Conservation (phyloP, 208 protist species). For the Dictyostelium gargantuum region DNA sequence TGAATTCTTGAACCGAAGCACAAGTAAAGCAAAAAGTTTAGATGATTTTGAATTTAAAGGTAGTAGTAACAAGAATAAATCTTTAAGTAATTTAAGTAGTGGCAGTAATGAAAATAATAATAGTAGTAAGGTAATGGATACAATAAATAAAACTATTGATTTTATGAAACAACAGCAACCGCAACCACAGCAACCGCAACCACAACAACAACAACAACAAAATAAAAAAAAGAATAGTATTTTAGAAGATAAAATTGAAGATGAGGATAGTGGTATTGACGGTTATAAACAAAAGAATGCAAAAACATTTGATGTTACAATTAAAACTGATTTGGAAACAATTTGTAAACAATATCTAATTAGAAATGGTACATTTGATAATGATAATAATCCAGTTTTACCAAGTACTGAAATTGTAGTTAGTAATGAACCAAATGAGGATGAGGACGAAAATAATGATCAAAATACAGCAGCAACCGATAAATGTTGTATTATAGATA, state of each 20-base stretch:
- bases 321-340: not conserved
- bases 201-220: not conserved
- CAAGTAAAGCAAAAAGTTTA: not conserved
- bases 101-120: not conserved
- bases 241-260: not conserved
- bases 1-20: not conserved
- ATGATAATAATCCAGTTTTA: not conserved
- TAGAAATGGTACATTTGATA: constrained; percentile 31
- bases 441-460: not conserved
- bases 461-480: not conserved
- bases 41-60: not conserved
- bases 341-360: not conserved
- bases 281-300: constrained; percentile 62
- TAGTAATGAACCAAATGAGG: not conserved
- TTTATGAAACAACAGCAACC: not conserved
- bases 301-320: constrained; percentile 52
- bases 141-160: not conserved
- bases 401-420: not conserved
- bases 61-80: not conserved
- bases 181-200: not conserved
- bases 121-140: not conserved
- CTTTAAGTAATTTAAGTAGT: not conserved
- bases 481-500: not conserved
- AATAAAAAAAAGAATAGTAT: not conserved
- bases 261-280: not conserved